phyloP scores from a whole-genome alignment of 2,329 filamentous ascomycete genomes.

The Teratosphaeria gauchensis region DNA sequence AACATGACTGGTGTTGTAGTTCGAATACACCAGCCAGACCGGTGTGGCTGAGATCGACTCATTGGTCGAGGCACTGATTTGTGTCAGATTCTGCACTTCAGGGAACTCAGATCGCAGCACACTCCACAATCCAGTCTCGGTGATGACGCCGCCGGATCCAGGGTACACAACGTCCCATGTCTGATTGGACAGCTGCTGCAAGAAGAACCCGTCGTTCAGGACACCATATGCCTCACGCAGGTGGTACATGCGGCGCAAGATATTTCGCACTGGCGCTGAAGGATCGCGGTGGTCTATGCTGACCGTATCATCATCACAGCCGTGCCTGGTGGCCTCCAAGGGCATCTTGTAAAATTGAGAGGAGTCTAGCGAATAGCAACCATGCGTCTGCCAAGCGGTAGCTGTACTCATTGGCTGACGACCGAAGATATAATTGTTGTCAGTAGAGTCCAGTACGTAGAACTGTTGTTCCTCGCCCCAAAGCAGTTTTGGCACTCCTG shows the following conservation, averaged over 20 bases:
- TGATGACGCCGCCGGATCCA: constrained; percentile 43
- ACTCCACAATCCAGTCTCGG: constrained; percentile 53
- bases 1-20: constrained; percentile 42
- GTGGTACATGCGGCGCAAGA: too few species aligned
- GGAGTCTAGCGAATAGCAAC: constrained; percentile 50
- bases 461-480: constrained; percentile 55
- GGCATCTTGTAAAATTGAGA: constrained; percentile 51
- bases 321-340: constrained; percentile 42
- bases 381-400: constrained; percentile 55
- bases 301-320: constrained; percentile 48
- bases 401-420: constrained; percentile 53
- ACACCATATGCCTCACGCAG: constrained; percentile 35
- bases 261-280: constrained; percentile 20
- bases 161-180: constrained; percentile 43
- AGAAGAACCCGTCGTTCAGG: constrained; percentile 49
- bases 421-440: constrained; percentile 56
- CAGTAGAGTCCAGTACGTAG: constrained; percentile 55
- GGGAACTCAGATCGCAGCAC: constrained; percentile 40
- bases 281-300: constrained; percentile 55
- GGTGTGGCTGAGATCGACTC: constrained; percentile 33
- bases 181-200: constrained; percentile 49
- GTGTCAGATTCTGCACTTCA: constrained; percentile 34
- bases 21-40: constrained; percentile 45
- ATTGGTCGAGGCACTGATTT: too few species aligned
- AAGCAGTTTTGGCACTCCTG: constrained; percentile 43